A percentile compares a stretch with the other conserved stretches of the same genome.
phyloP scores from a whole-genome alignment of 495 filamentous ascomycete species.

The Trichoderma orchidacearum region DNA sequence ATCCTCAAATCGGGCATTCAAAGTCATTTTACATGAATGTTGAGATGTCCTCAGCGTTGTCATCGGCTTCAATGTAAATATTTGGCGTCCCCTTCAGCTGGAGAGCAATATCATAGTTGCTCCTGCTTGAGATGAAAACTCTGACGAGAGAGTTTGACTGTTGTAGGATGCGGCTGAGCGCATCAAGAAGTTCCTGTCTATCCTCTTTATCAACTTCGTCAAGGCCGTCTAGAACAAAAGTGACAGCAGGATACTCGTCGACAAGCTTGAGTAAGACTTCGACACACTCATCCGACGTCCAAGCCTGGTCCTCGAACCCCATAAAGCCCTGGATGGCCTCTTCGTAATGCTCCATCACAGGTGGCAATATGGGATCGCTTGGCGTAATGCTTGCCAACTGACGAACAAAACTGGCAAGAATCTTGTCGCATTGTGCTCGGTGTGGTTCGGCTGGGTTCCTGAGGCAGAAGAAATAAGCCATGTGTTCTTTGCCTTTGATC shows the following conservation, averaged over 20 bases:
- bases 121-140: not conserved
- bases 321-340: not conserved
- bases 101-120: not conserved
- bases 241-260: conserved; percentile 4
- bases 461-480: conserved; percentile 1
- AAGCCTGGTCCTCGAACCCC: not conserved
- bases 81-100: not conserved
- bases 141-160: not conserved
- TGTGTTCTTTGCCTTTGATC: not conserved
- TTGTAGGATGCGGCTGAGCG: not conserved
- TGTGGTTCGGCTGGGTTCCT: conserved; percentile 1
- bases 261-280: conserved; percentile 2
- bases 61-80: not conserved
- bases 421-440: not conserved
- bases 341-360: not conserved
- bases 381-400: not conserved
- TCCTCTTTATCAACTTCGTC: conserved; percentile 3
- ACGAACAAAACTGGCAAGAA: conserved; percentile 1
- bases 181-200: conserved; percentile 3
- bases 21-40: not conserved
- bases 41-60: not conserved
- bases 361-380: not conserved
- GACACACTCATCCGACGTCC: not conserved
- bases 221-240: conserved; percentile 3
- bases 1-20: not conserved